A percentile compares a stretch with the other conserved stretches of the same genome.
Conservation (phyloP, 768 basidiomycete genomes). For the Lactarius tabidus region DNA sequence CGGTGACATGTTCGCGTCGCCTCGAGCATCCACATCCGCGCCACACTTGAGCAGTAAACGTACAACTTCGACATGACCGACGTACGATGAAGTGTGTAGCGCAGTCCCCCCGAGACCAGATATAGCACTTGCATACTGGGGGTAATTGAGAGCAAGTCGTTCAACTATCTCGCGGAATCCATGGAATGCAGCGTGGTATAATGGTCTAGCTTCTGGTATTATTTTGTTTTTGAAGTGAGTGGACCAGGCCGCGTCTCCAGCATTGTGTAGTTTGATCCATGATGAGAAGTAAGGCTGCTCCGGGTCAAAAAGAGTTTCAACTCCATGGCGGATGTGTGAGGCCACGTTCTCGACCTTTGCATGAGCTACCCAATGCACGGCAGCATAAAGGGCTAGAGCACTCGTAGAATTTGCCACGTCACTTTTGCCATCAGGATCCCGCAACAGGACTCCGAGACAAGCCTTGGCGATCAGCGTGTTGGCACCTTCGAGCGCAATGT, state of each 20-base stretch:
- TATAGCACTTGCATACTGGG: background rate
- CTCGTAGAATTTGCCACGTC: background rate
- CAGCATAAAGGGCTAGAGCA: background rate
- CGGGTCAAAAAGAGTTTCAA: background rate
- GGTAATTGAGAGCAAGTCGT: background rate
- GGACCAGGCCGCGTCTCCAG: too few species aligned
- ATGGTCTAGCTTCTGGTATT: background rate
- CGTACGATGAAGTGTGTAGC: background rate
- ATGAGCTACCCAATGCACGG: background rate
- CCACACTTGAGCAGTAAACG: background rate
- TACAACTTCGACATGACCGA: background rate
- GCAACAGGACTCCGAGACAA: background rate
- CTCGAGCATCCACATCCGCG: background rate
- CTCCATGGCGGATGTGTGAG: background rate
- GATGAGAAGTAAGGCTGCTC: background rate
- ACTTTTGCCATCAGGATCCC: background rate
- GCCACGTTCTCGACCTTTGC: background rate
- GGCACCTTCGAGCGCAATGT: background rate
- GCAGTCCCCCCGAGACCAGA: background rate
- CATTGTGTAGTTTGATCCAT: background rate
- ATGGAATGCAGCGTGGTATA: background rate
- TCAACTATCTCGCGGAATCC: background rate
- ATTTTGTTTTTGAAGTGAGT: background rate
- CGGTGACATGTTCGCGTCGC: background rate
- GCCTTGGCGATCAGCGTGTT: background rate